These are phyloP conservation scores for Porodaedalea pini DNA, from an alignment of 1,284 basidiomycete species.

Conservation along the genomic window DNA sequence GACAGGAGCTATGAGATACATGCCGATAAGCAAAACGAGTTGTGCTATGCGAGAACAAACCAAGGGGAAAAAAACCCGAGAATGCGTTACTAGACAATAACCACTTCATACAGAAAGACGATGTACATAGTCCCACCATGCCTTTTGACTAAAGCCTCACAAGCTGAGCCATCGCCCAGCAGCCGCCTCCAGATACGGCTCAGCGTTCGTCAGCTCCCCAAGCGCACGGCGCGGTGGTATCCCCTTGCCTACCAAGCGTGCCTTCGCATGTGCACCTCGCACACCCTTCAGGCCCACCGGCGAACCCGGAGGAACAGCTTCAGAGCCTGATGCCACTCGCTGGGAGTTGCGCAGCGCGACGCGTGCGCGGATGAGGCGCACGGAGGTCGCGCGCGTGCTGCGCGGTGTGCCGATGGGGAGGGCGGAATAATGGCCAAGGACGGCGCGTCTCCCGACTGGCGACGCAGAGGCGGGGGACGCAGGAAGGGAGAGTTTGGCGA, in stretches of 20 bases:
- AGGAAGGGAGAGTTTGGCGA: constrained; percentile 14
- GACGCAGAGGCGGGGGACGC: constrained; percentile 3
- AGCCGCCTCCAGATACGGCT: background rate
- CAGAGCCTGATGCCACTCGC: background rate
- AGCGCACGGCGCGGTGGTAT: constrained; percentile 3
- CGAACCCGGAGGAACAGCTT: background rate
- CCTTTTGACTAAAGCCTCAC: no score
- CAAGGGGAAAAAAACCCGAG: no score
- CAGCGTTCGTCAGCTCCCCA: constrained; percentile 12
- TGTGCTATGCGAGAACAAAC: no score
- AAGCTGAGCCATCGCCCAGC: background rate
- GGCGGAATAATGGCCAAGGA: background rate
- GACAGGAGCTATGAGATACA: background rate
- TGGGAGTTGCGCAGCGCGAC: constrained; percentile 5
- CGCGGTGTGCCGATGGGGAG: constrained; percentile 1
- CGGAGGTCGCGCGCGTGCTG: constrained; percentile 14
- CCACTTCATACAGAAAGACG: no score
- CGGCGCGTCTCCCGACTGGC: constrained; percentile 3
- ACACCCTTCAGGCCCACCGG: background rate
- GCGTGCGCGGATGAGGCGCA: constrained; percentile 14
- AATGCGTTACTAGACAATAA: no score
- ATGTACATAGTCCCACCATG: no score
- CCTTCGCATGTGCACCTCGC: background rate
- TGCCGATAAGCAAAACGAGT: no score
- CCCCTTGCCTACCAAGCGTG: constrained; percentile 9